A percentile compares a stretch with the other conserved stretches of the same genome.
phyloP scores from a whole-genome alignment of 441 rosid genomes.

The Pelargonium fulgidum region DNA sequence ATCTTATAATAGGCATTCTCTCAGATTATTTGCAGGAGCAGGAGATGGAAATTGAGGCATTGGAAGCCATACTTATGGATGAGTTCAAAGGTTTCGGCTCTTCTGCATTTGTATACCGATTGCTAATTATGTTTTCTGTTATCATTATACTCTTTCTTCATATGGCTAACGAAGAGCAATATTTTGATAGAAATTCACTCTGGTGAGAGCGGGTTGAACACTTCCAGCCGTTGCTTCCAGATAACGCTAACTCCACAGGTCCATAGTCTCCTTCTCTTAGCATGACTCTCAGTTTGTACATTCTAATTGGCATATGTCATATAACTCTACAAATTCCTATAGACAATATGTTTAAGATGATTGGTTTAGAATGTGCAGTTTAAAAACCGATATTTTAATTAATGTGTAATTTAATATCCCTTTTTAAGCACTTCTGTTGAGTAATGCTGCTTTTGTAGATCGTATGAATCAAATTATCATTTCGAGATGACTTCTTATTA shows the following conservation, averaged over 20 bases:
- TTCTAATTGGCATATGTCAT: not conserved
- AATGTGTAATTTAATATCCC: no score
- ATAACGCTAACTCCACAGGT: slow-evolving; percentile 75
- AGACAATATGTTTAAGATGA: not conserved
- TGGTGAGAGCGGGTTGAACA: slow-evolving; percentile 80
- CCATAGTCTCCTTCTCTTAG: slow-evolving; percentile 8
- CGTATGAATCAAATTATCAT: not conserved
- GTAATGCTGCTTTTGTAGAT: no score
- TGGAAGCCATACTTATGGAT: slow-evolving; percentile 92
- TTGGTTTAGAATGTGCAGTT: no score
- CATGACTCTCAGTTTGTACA: not conserved
- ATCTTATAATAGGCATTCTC: not conserved
- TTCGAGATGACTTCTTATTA: no score
- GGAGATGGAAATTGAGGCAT: slow-evolving; percentile 93
- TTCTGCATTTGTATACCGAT: slow-evolving; percentile 11
- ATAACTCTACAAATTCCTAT: not conserved
- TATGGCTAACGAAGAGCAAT: not conserved
- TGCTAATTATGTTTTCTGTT: slow-evolving; percentile 13
- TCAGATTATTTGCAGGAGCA: slow-evolving; percentile 74
- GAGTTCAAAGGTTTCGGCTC: slow-evolving; percentile 66
- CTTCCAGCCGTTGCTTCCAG: slow-evolving; percentile 76
- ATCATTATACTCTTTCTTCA: slow-evolving; percentile 1
- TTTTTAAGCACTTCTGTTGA: no score
- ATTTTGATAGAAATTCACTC: slow-evolving; percentile 65
- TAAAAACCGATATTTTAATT: no score